Evolutionary conservation across 2,329 filamentous ascomycete genomes (phyloP).

Genomic region (Venturia nashicola): DNA sequence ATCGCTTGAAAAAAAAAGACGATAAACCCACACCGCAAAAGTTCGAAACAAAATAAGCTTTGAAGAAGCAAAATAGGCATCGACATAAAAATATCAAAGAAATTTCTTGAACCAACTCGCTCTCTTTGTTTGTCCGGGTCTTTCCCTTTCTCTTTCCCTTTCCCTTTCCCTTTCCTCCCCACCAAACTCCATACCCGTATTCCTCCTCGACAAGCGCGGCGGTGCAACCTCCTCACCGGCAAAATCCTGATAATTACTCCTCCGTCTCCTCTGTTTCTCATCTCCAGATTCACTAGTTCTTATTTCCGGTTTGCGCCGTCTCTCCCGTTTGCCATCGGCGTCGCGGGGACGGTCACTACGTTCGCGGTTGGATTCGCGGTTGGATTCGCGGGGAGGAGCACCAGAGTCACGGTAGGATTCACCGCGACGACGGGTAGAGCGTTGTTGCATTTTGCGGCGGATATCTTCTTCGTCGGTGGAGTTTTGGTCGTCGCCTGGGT

Average conservation of each 20-base stretch:
- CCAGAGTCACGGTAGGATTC: slow-evolving; percentile 2
- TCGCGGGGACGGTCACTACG: slow-evolving; percentile 17
- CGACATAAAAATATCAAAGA: background rate
- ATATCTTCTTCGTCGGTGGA: slow-evolving; percentile 27
- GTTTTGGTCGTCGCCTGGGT: slow-evolving; percentile 20
- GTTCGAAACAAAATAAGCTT: too few relatives aligned
- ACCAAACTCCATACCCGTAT: slow-evolving; percentile 19
- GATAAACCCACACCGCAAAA: background rate
- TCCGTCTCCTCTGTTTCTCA: slow-evolving; percentile 1
- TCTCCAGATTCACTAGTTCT: background rate
- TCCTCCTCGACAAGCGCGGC: slow-evolving; percentile 13
- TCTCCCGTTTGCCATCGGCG: slow-evolving; percentile 17
- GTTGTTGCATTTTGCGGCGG: slow-evolving; percentile 22
- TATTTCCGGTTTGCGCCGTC: background rate
- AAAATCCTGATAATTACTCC: slow-evolving; percentile 10
- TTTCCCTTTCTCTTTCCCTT: slow-evolving; percentile 8
- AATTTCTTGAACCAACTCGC: slow-evolving; percentile 38
- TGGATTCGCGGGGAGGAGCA: slow-evolving; percentile 9
- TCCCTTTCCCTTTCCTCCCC: slow-evolving; percentile 12
- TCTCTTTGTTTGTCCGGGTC: slow-evolving; percentile 22
- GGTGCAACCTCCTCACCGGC: slow-evolving; percentile 18
- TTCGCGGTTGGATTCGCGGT: slow-evolving; percentile 10
- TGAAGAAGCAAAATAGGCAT: background rate
- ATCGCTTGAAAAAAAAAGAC: background rate
- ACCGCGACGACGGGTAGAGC: slow-evolving; percentile 5